Evolutionary conservation across 2,329 filamentous ascomycete genomes (phyloP), one percentile per base, ranked within the genome.

Genomic region (Ophiostoma piceae): DNA sequence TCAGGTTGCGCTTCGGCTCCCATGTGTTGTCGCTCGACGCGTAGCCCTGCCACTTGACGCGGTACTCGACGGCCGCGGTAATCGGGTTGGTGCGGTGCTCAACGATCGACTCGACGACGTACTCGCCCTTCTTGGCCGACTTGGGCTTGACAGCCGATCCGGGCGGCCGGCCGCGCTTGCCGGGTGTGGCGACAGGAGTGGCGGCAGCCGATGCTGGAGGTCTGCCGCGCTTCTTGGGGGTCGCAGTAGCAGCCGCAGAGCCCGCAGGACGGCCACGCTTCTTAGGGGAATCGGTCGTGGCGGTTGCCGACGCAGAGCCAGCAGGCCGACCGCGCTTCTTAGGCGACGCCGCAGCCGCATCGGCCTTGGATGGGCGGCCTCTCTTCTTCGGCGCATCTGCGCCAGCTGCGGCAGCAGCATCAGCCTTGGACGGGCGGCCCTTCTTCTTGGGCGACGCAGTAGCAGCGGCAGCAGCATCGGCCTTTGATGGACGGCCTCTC

Each of bases 41-140:
- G 69, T 79, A 87, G 0, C 82, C 83, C 73, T 82, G 80, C 85
- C 85, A 87, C 75, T 87, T 85, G 68, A 88, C 80, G 3, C 78
- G 72, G 74, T 84, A 87, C 74, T 80, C 75, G 72, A 80, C 77
- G 71, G 79, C 75, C 71, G 77, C 77, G 0, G 79, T 80, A 5
- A 76, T 74, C 7, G 74, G 74, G 57, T 83, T 79, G 51, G 83
- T 76, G 4, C 74, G 76, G 0, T 78, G 78, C 22, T 79, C 79
- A 12, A 84, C 67, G 41, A 86, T 83, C 2, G 75, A 73, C 73
- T 87, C 84, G 0, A 86, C 82, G 68, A 82, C 80, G 65, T 79
- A 86, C 70, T 82, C 79, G 37, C 43, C 29, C 66, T 54, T 54
- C 29, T 54, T 57, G 6, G 32, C 19, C 9, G 57, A 26, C 3